Evolutionary conservation across 305 asterid species (phyloP).

Genomic region (Solanum hybrid): DNA sequence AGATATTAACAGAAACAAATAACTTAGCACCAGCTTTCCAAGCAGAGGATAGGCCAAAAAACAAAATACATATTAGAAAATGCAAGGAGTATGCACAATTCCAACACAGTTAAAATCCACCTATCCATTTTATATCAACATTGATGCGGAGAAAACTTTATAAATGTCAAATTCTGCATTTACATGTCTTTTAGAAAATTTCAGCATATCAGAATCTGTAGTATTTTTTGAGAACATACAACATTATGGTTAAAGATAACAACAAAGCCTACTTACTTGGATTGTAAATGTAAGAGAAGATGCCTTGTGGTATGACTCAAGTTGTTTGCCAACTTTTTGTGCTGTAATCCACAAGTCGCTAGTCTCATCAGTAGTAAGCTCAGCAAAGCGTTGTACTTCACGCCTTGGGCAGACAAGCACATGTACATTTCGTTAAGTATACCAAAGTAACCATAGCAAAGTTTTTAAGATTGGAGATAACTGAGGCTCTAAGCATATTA

Average conservation of each 20-base stretch:
- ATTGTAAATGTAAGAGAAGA: slow-evolving; percentile 77
- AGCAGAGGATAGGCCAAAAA: not conserved
- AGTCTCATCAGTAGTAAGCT: slow-evolving; percentile 81
- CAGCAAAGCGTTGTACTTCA: slow-evolving; percentile 69
- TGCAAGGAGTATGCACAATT: not conserved
- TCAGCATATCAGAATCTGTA: not conserved
- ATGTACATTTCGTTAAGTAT: slow-evolving; percentile 65
- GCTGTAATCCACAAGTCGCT: slow-evolving; percentile 81
- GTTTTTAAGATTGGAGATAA: not conserved
- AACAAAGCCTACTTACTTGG: slow-evolving; percentile 53
- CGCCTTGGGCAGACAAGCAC: slow-evolving; percentile 97
- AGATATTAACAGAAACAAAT: slow-evolving; percentile 7
- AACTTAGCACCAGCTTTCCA: not conserved
- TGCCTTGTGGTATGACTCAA: slow-evolving; percentile 85
- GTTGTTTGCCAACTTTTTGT: slow-evolving; percentile 66
- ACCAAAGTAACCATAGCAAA: slow-evolving; percentile 12
- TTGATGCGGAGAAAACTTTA: not conserved
- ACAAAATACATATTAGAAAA: not conserved
- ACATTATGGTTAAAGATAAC: not conserved
- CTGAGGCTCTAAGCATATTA: not conserved
- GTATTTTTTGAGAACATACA: not conserved
- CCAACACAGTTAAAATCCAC: not conserved
- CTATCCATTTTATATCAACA: not conserved
- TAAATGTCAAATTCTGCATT: not conserved
- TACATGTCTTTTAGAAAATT: not conserved